Conservation (phyloP, 306 rosid genomes). For the Heteromeles arbutifolia region DNA sequence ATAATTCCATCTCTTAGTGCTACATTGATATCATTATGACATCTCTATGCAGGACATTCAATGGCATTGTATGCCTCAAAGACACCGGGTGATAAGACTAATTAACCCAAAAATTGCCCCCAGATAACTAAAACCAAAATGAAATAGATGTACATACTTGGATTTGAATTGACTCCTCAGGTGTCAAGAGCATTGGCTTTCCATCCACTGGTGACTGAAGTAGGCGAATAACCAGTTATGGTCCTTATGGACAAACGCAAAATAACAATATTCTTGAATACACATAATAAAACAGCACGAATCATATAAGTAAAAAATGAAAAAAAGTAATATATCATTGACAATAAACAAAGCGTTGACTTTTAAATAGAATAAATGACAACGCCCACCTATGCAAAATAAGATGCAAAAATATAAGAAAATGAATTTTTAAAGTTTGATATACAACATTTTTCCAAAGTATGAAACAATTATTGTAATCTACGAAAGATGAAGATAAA, state of each 20-base stretch:
- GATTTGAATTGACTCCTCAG: constrained; percentile 92
- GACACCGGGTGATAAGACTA: neutral
- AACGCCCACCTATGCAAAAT: neutral
- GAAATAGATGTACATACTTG: constrained; percentile 47
- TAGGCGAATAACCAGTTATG: constrained; percentile 17
- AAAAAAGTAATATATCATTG: neutral
- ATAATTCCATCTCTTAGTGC: neutral
- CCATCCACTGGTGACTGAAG: constrained; percentile 93
- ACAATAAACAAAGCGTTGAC: neutral
- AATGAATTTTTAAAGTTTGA: neutral
- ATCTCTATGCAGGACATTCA: neutral
- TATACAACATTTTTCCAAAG: neutral
- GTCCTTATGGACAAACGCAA: constrained; percentile 9
- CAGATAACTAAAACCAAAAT: neutral
- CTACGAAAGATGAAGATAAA: neutral
- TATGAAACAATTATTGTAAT: neutral
- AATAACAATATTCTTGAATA: constrained; percentile 7
- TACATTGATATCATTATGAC: neutral
- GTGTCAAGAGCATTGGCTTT: constrained; percentile 95
- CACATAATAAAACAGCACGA: neutral
- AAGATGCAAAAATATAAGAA: neutral
- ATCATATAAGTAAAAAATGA: neutral
- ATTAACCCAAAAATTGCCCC: neutral
- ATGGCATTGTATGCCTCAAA: neutral
- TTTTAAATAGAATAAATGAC: neutral